phyloP scores from a whole-genome alignment of 129 eudicot species.

The Glebionis coronaria region DNA sequence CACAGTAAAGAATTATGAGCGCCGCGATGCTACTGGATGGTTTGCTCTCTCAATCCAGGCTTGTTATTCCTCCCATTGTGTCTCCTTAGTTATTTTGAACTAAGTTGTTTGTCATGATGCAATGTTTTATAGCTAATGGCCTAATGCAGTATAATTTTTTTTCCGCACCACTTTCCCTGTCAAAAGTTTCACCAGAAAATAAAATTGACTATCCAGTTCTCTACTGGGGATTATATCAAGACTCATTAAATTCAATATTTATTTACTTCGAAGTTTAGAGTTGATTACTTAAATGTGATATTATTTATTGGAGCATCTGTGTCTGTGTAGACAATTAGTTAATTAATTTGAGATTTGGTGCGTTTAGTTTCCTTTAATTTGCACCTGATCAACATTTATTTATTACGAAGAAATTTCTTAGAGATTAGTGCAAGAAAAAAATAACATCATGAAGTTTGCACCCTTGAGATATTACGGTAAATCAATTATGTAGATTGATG shows the following conservation, averaged over 20 bases:
- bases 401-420: neutral
- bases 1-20: conserved; percentile 80
- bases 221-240: no score
- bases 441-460: neutral
- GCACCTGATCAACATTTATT: neutral
- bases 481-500: neutral
- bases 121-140: no score
- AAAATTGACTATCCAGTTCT: no score
- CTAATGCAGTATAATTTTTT: no score
- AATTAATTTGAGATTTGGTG: neutral
- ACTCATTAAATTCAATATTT: no score
- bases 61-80: conserved; percentile 28
- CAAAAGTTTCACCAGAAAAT: no score
- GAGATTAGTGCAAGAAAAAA: conserved; percentile 5
- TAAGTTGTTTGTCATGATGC: no score
- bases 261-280: neutral
- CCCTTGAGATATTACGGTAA: conserved; percentile 10
- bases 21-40: conserved; percentile 75
- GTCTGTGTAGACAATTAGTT: neutral
- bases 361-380: neutral
- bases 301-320: neutral
- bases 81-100: neutral
- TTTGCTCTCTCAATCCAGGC: conserved; percentile 44
- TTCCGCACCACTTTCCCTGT: no score
- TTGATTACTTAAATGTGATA: neutral